Conservation (phyloP, 441 rosid species). For the Daphne laureola region DNA sequence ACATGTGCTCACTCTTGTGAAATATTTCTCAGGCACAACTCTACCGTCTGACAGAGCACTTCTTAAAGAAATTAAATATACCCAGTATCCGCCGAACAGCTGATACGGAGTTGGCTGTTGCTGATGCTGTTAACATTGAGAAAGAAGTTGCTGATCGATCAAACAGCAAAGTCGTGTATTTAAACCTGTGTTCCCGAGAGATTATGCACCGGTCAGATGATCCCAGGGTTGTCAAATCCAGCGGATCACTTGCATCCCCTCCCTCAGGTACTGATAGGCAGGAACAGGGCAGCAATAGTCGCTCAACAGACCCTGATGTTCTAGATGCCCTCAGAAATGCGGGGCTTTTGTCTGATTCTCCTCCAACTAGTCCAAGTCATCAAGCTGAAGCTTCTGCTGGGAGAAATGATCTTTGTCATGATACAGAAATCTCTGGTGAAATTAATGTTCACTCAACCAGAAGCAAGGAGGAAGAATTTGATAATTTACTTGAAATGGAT, state of each 20-base stretch:
- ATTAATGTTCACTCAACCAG: constrained; percentile 25
- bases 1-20: too few relatives aligned
- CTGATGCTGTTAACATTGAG: constrained; percentile 95
- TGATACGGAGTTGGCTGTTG: constrained; percentile 92
- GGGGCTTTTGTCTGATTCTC: constrained; percentile 93
- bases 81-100: constrained; percentile 70
- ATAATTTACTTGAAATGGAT: constrained; percentile 60
- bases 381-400: constrained; percentile 26
- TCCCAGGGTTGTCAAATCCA: constrained; percentile 21
- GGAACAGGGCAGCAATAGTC: constrained; percentile 28
- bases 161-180: constrained; percentile 75
- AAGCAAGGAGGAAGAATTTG: constrained; percentile 40
- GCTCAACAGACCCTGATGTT: constrained; percentile 37
- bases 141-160: constrained; percentile 79
- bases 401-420: constrained; percentile 16
- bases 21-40: constrained; percentile 59
- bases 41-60: constrained; percentile 75
- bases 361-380: constrained; percentile 67
- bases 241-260: constrained; percentile 33
- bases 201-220: constrained; percentile 46
- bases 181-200: constrained; percentile 95
- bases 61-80: constrained; percentile 71
- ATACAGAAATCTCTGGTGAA: constrained; percentile 27
- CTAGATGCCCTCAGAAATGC: constrained; percentile 73
- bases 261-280: constrained; percentile 20